A percentile compares a stretch with the other conserved stretches of the same genome.
Conservation (phyloP, 768 basidiomycete genomes). For the Cytidiella melzeri region DNA sequence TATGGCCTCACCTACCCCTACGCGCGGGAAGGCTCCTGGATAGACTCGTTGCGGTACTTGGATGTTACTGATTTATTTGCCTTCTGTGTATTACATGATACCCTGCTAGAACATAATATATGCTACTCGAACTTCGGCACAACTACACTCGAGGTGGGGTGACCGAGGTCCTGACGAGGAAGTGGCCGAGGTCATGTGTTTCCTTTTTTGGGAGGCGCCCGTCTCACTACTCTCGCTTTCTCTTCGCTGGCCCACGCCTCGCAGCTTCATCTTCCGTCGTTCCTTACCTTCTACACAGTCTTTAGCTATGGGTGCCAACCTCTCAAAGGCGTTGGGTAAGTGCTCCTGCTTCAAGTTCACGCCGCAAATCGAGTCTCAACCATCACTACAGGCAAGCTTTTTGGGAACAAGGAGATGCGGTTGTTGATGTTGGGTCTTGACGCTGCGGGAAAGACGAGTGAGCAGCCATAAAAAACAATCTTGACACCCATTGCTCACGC, state of each 20-base stretch:
- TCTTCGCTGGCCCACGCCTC: slow-evolving; percentile 21
- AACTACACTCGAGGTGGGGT: slow-evolving; percentile 2
- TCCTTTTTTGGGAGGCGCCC: slow-evolving; percentile 4
- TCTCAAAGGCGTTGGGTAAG: slow-evolving; percentile 79
- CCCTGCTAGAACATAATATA: too few relatives aligned
- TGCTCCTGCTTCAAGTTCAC: not conserved
- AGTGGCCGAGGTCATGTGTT: slow-evolving; percentile 4
- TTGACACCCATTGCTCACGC: slow-evolving; percentile 5
- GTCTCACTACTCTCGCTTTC: slow-evolving; percentile 16
- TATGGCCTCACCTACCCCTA: slow-evolving; percentile 18
- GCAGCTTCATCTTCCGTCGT: slow-evolving; percentile 42
- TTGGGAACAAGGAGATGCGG: slow-evolving; percentile 99
- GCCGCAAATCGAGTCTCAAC: slow-evolving; percentile 2
- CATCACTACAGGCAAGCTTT: slow-evolving; percentile 65
- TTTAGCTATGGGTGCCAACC: slow-evolving; percentile 74
- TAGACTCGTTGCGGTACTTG: not conserved
- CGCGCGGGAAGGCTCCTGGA: not conserved
- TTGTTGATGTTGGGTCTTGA: slow-evolving; percentile 95
- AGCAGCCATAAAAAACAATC: slow-evolving; percentile 26
- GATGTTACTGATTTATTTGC: not conserved
- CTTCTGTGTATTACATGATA: not conserved
- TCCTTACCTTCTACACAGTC: slow-evolving; percentile 47
- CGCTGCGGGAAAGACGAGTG: slow-evolving; percentile 98
- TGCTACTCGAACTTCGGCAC: too few relatives aligned
- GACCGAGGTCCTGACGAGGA: slow-evolving; percentile 10